Evolutionary conservation across 1,284 basidiomycete species (phyloP).

Genomic region (Trametes sp.): DNA sequence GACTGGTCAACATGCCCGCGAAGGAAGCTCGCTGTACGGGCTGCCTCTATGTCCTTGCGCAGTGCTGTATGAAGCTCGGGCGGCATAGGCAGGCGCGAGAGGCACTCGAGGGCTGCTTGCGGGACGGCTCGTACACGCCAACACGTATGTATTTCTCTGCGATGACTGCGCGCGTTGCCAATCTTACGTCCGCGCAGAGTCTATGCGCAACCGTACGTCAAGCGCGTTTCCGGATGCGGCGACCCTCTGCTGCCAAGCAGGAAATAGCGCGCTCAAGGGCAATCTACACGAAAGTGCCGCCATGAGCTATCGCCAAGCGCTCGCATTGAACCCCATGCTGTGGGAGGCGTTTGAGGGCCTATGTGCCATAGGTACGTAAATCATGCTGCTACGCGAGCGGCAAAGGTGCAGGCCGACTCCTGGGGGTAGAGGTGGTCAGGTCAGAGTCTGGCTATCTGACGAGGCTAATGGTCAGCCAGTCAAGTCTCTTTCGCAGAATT

Average conservation of each 20-base stretch:
- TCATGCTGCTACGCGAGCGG: neutral
- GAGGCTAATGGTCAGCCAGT: too few relatives aligned
- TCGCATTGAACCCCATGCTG: slow-evolving; percentile 79
- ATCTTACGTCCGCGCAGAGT: slow-evolving; percentile 48
- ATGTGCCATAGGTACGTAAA: slow-evolving; percentile 76
- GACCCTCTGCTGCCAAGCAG: slow-evolving; percentile 72
- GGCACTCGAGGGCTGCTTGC: slow-evolving; percentile 68
- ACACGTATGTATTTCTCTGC: slow-evolving; percentile 55
- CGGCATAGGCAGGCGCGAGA: slow-evolving; percentile 77
- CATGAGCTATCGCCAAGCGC: slow-evolving; percentile 74
- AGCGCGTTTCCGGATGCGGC: slow-evolving; percentile 70
- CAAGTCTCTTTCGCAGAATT: too few relatives aligned
- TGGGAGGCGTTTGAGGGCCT: slow-evolving; percentile 96
- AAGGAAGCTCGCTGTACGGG: slow-evolving; percentile 69
- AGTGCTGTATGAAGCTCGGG: slow-evolving; percentile 76
- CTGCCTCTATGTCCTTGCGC: slow-evolving; percentile 82
- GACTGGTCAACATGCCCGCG: slow-evolving; percentile 67
- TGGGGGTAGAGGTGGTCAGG: neutral
- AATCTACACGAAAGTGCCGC: slow-evolving; percentile 78
- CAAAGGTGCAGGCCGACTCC: neutral
- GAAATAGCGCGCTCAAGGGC: slow-evolving; percentile 74
- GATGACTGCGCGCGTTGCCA: slow-evolving; percentile 26
- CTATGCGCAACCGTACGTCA: slow-evolving; percentile 56
- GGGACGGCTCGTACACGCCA: slow-evolving; percentile 56
- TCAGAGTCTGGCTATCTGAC: too few relatives aligned